phyloP scores from a whole-genome alignment of 2,329 filamentous ascomycete species.

The Penicillium sp. region DNA sequence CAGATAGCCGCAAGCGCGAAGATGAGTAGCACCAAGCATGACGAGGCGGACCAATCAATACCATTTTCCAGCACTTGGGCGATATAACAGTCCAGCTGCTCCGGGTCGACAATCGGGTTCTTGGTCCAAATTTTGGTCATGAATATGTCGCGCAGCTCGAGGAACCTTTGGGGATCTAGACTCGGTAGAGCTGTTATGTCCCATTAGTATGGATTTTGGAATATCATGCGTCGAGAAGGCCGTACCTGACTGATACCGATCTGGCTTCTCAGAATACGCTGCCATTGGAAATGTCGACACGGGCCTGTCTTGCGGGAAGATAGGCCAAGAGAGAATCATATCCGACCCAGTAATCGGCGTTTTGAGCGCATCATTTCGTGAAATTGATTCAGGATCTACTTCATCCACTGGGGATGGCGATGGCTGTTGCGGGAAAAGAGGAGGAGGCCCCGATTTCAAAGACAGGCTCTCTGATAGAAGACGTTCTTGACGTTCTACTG shows the following conservation, averaged over 20 bases:
- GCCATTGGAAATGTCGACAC: conserved; percentile 24
- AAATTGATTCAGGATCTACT: conserved; percentile 25
- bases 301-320: conserved; percentile 24
- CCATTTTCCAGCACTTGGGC: conserved; percentile 23
- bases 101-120: conserved; percentile 25
- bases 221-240: background rate
- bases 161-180: conserved; percentile 19
- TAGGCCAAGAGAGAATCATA: conserved; percentile 28
- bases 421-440: conserved; percentile 9
- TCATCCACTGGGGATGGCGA: conserved; percentile 18
- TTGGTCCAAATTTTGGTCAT: conserved; percentile 27
- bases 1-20: conserved; percentile 27
- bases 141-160: conserved; percentile 25
- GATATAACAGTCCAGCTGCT: conserved; percentile 24
- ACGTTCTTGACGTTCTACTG: conserved; percentile 26
- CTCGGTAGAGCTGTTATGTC: conserved; percentile 12
- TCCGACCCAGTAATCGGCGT: conserved; percentile 28
- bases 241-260: conserved; percentile 20
- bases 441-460: background rate
- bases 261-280: conserved; percentile 24
- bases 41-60: conserved; percentile 25
- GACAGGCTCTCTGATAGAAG: conserved; percentile 17
- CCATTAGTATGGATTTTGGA: background rate
- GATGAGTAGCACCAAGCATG: conserved; percentile 23
- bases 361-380: conserved; percentile 25